phyloP scores from a whole-genome alignment of 75 land plant genomes.

The Selaginella tamariscina region DNA sequence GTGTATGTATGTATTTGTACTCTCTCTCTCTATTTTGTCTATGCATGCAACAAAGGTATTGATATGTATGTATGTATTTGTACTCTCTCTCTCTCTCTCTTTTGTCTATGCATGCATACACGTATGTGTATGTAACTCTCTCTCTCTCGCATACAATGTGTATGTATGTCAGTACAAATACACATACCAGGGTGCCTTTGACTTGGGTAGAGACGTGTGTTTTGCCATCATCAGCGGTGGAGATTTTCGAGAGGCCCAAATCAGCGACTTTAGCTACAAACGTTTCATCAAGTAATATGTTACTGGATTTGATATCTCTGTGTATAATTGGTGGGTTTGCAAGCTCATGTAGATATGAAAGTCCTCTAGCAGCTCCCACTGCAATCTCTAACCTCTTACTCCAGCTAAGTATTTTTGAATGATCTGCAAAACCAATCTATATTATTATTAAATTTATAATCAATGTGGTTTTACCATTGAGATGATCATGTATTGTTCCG shows the following conservation, averaged over 20 bases:
- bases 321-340: slow-evolving; percentile 76
- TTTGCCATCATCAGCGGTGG: slow-evolving; percentile 26
- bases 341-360: slow-evolving; percentile 67
- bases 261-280: slow-evolving; percentile 73
- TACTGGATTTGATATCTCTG: slow-evolving; percentile 62
- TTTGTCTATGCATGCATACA: no score
- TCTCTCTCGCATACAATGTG: no score
- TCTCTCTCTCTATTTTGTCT: no score
- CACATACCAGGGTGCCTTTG: slow-evolving; percentile 81
- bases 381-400: slow-evolving; percentile 54
- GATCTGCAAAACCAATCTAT: slow-evolving; percentile 12
- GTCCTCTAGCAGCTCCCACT: slow-evolving; percentile 60
- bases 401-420: slow-evolving; percentile 35
- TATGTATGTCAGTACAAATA: no score
- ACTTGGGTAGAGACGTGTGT: slow-evolving; percentile 61
- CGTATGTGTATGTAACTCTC: no score
- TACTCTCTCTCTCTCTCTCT: no score
- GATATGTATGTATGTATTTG: no score
- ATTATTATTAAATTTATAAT: background rate
- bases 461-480: slow-evolving; percentile 6
- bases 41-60: no score
- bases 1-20: no score
- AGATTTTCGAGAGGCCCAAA: slow-evolving; percentile 57
- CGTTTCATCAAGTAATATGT: slow-evolving; percentile 56
- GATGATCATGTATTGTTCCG: slow-evolving; percentile 43